Base-by-base conservation (phyloP, 2,329 filamentous ascomycete genomes). In the Tolypocladium nubicola region DNA sequence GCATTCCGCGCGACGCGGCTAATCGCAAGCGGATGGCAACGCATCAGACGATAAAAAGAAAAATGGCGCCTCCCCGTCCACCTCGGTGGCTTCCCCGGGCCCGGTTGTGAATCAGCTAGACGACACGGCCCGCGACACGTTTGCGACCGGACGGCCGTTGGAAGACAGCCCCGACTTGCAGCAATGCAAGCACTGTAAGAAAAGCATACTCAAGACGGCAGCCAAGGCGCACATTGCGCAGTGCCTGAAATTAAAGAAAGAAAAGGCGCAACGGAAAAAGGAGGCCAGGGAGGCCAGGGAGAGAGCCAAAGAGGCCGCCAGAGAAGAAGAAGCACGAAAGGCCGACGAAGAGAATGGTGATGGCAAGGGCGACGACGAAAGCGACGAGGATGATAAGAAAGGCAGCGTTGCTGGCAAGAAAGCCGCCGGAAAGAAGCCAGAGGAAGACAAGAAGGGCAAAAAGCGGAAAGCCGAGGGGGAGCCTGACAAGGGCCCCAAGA, bases 161-260 rank as follows among this genome's bases (percentile, higher is more conserved):
- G 86, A 91, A 64, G 92, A 96, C 67, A 79, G 79, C 57, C 82
- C 88, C 13, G 90, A 96, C 61, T 81, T 90, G 11, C 85, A 94
- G 54, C 81, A 88, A 63, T 99, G 93, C 80, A 97, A 94, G 70
- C 90, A 95, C 70, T 99, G 93, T 76, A 96, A 94, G 73, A 92
- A 95, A 66, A 88, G 88, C 55, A 83, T 96, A 14, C 78, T 94
- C 16, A 88, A 87, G 65, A 84, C 84, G 38, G 85, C 84, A 0
- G 88, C 89, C 2, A 86, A 87, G 58, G 82, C 83, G 21, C 93
- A 99, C 67, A 90, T 96, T 59, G 86, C 87, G 41, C 84, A 87
- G 52, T 99, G 93, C 66, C 75, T 97, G 58, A 87, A 86, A 63
- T 83, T 91, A 57, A 96, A 96, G 74, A 90, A 87, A 65, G 87